Base-by-base conservation (phyloP, 495 filamentous ascomycete genomes). In the Lichina pygmaea region DNA sequence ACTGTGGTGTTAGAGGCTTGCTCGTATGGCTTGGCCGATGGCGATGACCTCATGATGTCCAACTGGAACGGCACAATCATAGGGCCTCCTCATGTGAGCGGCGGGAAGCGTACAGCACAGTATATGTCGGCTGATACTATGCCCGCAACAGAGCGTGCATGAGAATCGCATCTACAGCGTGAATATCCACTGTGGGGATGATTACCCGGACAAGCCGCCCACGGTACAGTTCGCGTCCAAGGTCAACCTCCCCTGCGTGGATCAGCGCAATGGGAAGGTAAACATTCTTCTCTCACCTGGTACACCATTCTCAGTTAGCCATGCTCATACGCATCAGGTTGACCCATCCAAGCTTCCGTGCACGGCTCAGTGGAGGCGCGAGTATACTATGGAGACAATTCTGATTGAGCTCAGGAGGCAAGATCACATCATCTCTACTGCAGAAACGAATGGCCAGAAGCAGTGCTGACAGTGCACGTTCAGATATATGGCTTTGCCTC, bases 61-160 rank as follows among this genome's bases (percentile, higher is more conserved):
- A 83, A 93, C 70, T 97, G 89, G 89, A 92, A 91, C 51, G 89
- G 84, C 44, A 95, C 89, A 0, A 94, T 97, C 51, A 74, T 94
- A 43, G 89, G 89, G 0, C 89, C 89, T 53, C 89, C 91, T 53
- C 91, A 97, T 58, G 89, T 93, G 65, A 51, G 77, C 15, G 24
- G 4, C 24, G 24, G 24, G 24, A 24, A 16, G 8, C 41, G 13
- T 16, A n/a, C 2, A n/a, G 12, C 38, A 40, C 38, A 40, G 15
- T 44, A 6, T 6, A 24, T 44, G 3, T n/a, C 3, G 2, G 42
- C 24, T 24, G 24, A 24, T 40, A 3, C 15, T n/a, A 24, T 24
- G 24, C 4, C 24, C 24, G 4, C 24, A 24, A 6, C 53, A 97
- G 91, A 86, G 82, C 54, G 77, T 78, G 44, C 89, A 95, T 55